Conservation (phyloP, 371 early-diverging fungal genomes). For the Mortierella sp. region DNA sequence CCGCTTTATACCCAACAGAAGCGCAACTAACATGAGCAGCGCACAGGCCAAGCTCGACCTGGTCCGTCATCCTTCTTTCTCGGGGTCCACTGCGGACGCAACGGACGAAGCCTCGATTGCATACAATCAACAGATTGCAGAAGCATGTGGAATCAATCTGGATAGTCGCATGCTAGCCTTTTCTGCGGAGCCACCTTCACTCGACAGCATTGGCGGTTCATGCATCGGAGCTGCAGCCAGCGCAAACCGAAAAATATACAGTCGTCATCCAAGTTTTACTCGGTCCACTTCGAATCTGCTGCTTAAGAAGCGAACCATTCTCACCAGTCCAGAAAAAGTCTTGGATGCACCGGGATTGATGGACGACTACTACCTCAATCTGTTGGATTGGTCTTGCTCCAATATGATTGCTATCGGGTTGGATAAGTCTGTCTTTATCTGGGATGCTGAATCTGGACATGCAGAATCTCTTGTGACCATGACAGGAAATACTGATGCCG, state of each 20-base stretch:
- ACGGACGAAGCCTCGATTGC: conserved; percentile 47
- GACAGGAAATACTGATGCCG: conserved; percentile 61
- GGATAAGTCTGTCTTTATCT: conserved; percentile 89
- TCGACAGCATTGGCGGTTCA: conserved; percentile 56
- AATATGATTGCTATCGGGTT: conserved; percentile 93
- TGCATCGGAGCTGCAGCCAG: conserved; percentile 18
- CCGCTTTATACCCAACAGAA: conserved; percentile 53
- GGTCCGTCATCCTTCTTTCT: conserved; percentile 27
- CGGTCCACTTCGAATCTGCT: conserved; percentile 36
- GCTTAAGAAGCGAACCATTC: conserved; percentile 73
- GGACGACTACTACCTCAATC: conserved; percentile 98
- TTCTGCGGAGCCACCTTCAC: conserved; percentile 74
- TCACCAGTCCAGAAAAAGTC: conserved; percentile 78
- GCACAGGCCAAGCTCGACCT: conserved; percentile 42
- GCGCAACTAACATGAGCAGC: conserved; percentile 26
- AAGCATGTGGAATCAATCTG: conserved; percentile 80
- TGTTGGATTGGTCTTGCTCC: conserved; percentile 93
- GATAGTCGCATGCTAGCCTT: conserved; percentile 84
- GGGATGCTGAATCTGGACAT: conserved; percentile 89
- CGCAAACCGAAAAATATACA: conserved; percentile 37
- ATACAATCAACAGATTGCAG: conserved; percentile 83
- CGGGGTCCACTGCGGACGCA: conserved; percentile 10
- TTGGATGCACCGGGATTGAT: conserved; percentile 93
- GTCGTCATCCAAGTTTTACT: conserved; percentile 55
- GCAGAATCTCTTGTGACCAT: conserved; percentile 78